phyloP scores from a whole-genome alignment of 352 stramenopile genomes.

The Globisporangium lucens region DNA sequence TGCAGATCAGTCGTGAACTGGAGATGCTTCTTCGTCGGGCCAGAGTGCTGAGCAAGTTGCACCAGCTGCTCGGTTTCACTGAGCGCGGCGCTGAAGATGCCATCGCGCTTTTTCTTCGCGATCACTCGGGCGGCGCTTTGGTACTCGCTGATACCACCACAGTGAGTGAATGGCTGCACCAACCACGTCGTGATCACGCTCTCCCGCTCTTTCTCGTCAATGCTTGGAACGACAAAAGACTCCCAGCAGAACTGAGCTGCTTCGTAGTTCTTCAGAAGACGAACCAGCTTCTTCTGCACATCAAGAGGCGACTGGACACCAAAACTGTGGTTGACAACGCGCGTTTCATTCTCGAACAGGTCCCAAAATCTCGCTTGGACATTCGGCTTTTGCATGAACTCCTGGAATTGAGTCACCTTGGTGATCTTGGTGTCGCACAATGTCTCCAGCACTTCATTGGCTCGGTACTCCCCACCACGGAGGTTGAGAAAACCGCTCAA shows the following conservation, averaged over 20 bases:
- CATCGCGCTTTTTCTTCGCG: conserved; percentile 59
- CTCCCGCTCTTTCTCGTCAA: conserved; percentile 36
- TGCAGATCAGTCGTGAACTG: conserved; percentile 57
- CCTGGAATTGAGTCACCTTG: conserved; percentile 41
- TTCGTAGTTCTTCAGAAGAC: conserved; percentile 68
- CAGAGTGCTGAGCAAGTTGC: conserved; percentile 34
- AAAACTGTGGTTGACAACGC: conserved; percentile 39
- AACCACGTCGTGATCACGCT: conserved; percentile 48
- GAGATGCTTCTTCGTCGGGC: conserved; percentile 53
- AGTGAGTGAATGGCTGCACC: conserved; percentile 55
- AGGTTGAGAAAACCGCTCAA: conserved; percentile 63
- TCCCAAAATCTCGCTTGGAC: conserved; percentile 62
- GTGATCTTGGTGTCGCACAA: conserved; percentile 56
- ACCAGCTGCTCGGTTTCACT: conserved; percentile 54
- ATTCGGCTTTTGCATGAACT: conserved; percentile 40
- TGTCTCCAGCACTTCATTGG: conserved; percentile 53
- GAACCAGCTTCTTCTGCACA: conserved; percentile 73
- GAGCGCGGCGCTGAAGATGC: conserved; percentile 58
- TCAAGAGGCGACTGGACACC: conserved; percentile 43
- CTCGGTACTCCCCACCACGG: conserved; percentile 66
- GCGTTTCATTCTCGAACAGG: conserved; percentile 53
- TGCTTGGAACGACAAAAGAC: conserved; percentile 41
- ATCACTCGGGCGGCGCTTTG: conserved; percentile 60
- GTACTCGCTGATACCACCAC: conserved; percentile 72
- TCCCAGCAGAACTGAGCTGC: conserved; percentile 63